Evolutionary conservation across 1,284 basidiomycete genomes (phyloP).

Genomic region (Ceratobasidium sp.): DNA sequence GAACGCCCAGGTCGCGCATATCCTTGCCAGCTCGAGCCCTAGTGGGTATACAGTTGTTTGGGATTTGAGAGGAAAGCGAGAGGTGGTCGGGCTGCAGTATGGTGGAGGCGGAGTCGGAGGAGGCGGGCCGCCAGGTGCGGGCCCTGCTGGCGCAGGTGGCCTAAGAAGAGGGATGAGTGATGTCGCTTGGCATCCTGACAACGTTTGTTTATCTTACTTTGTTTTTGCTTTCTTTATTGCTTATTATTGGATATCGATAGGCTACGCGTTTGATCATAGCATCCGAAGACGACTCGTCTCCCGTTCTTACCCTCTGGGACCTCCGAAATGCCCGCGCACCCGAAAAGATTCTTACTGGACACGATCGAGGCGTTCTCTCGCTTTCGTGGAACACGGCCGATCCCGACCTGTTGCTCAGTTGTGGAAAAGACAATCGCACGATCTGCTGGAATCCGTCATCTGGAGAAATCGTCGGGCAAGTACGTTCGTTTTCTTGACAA

Average conservation of each 20-base stretch:
- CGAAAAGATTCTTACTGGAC: slow-evolving; percentile 94
- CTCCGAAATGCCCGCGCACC: slow-evolving; percentile 95
- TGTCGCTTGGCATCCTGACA: slow-evolving; percentile 97
- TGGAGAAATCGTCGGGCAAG: slow-evolving; percentile 90
- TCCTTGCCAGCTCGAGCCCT: slow-evolving; percentile 92
- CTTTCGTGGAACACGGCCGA: slow-evolving; percentile 98
- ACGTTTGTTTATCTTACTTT: slow-evolving; percentile 60
- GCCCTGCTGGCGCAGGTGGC: slow-evolving; percentile 70
- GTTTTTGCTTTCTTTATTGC: slow-evolving; percentile 40
- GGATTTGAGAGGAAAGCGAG: slow-evolving; percentile 92
- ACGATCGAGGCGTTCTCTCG: slow-evolving; percentile 94
- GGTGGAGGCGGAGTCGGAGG: slow-evolving; percentile 83
- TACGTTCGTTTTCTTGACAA: slow-evolving; percentile 47
- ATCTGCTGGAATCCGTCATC: slow-evolving; percentile 96
- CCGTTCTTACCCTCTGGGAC: slow-evolving; percentile 99
- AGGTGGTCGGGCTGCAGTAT: slow-evolving; percentile 91
- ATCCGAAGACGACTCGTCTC: slow-evolving; percentile 94
- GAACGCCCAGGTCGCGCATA: slow-evolving; percentile 95
- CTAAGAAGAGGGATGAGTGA: slow-evolving; percentile 93
- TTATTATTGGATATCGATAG: no score
- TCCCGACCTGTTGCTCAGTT: slow-evolving; percentile 89
- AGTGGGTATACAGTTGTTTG: slow-evolving; percentile 97
- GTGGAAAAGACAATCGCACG: slow-evolving; percentile 96
- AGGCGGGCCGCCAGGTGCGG: slow-evolving; percentile 75
- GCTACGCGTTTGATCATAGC: slow-evolving; percentile 93